These are phyloP conservation scores for Zoysia japonica DNA, from an alignment of 176 grass and related monocot genomes.

Conservation along the genomic window DNA sequence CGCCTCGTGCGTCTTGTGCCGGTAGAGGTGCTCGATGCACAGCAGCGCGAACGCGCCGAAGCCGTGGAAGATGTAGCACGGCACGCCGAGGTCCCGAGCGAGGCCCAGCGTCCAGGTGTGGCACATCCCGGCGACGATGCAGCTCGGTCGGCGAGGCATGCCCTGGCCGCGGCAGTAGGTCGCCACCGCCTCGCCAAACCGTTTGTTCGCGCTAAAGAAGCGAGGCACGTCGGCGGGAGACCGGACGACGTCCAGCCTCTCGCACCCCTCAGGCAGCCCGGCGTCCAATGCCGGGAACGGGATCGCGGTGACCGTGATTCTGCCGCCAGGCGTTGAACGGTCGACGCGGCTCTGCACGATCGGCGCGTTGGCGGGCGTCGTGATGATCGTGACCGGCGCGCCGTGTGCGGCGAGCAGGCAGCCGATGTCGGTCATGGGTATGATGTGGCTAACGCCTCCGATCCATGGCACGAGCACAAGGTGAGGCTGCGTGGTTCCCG, in stretches of 20 bases:
- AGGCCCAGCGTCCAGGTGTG: conserved; percentile 47
- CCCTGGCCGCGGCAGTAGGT: not conserved
- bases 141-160: conserved; percentile 13
- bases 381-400: conserved; percentile 18
- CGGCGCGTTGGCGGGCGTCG: conserved; percentile 53
- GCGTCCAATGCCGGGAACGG: conserved; percentile 49
- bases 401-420: not conserved
- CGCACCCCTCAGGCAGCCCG: conserved; percentile 51
- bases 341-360: conserved; percentile 41
- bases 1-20: conserved; percentile 39
- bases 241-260: conserved; percentile 51
- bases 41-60: conserved; percentile 54
- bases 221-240: conserved; percentile 27
- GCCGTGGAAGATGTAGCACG: conserved; percentile 76
- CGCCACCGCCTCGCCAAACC: conserved; percentile 46
- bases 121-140: conserved; percentile 56
- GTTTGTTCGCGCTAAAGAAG: conserved; percentile 42
- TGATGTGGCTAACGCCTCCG: not conserved
- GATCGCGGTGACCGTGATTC: conserved; percentile 45
- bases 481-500: not conserved
- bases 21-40: conserved; percentile 55
- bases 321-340: not conserved
- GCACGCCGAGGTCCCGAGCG: conserved; percentile 48
- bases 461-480: not conserved
- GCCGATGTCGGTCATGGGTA: not conserved